Base-by-base conservation (phyloP, 2,329 filamentous ascomycete species). In the Trichoderma sp. region DNA sequence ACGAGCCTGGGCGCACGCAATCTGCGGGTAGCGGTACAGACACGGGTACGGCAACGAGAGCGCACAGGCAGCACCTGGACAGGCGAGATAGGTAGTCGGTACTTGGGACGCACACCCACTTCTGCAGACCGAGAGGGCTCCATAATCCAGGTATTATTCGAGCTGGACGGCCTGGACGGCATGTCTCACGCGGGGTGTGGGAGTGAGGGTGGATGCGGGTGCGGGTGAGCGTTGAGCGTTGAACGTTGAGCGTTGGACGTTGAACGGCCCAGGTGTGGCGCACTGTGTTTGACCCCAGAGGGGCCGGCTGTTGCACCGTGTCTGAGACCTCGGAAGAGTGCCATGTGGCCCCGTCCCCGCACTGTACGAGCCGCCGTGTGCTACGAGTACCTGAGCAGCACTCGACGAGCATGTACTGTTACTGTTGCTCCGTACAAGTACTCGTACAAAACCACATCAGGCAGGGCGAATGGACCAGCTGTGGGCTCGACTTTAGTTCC, bases 171-270 rank as follows among this genome's bases (percentile, higher is more conserved):
- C 59, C 69, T 72, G 59, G 68, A 50, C 68, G 68, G 68, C 68
- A 71, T 71, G 68, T 72, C 69, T 72, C 69, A 72, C 69, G 69
- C 69, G 69, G 69, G 69, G 69, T 72, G 68, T 71, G 68, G 68
- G 68, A 71, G 67, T 71, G 67, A 71, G 67, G 53, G 68, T 63
- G 68, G 69, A 45, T 72, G 69, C 69, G 59, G 62, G 71, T 74
- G 67, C 67, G 67, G 67, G 67, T 60, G 67, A 35, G 50, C 35
- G 45, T 50, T 50, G 45, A 45, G 16, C 18, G n/a, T 53, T 12
- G 31, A n/a, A 33, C 24, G 11, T 50, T 50, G 45, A 8, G 1
- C 41, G 45, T 53, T 21, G 21, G 7, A 41, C 31, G 66, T 59
- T 45, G 31, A 50, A 68, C 24, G 18, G 35, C 6, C 21, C 24